Base-by-base conservation (phyloP, 176 grass and related monocot species). In the Thalia dealbata region DNA sequence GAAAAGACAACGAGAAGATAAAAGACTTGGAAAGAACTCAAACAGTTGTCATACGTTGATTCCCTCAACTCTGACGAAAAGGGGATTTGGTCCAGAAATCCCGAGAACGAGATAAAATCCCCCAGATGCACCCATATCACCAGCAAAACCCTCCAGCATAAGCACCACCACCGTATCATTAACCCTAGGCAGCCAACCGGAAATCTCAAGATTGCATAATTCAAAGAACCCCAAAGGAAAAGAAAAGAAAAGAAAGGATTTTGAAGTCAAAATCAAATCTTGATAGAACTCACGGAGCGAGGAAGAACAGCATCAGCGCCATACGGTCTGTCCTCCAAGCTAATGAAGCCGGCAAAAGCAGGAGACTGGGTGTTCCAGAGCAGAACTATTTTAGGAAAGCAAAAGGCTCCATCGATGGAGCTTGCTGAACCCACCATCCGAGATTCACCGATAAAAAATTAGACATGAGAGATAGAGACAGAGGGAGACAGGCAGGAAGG, bases 381-480 rank as follows among this genome's bases (percentile, higher is more conserved):
- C 54, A 58, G 54, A 58, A n/a, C 21, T 58, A 6, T n/a, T 58
- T 58, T 58, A 7, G 54, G 16, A n/a, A n/a, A 58, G 18, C 16
- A 58, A 19, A 38, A 58, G 54, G 19, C 16, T 7, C 16, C 0
- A 58, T 7, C 54, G 14, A 58, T 19, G 54, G 19, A 58, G 54
- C 54, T 58, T 23, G 19, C 9, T n/a, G 54, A 58, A 58, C 18
- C 54, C 54, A 23, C 1, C 54, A 23, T 58, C 54, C 54, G 19
- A 58, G 5, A 58, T 58, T n/a, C 18, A 42, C 38, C 28, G 27
- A 64, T 44, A 23, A 22, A 68, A 68, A 68, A 68, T 68, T 43
- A 23, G 65, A 68, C 21, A 44, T n/a, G 35, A 68, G 65, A 44
- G 65, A 68, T 43, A 68, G 30, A 68, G 65, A 68, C 30, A 68